Evolutionary conservation across 768 basidiomycete species (phyloP).

Genomic region (Tephrocybe sp.): DNA sequence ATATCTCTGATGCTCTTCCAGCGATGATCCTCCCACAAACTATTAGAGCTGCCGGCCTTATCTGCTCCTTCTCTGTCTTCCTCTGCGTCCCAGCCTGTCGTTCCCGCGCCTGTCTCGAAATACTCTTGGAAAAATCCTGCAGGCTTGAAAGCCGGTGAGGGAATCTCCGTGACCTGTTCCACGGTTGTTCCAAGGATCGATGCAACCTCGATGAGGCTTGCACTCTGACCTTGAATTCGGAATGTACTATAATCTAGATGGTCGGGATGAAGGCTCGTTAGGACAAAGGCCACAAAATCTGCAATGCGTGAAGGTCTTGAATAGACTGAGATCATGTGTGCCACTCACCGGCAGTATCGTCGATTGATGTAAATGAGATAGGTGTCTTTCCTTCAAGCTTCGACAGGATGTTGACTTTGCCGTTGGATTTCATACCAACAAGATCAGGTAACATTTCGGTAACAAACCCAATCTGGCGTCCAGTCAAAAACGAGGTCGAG

Average conservation of each 20-base stretch:
- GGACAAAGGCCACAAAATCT: slow-evolving; percentile 12
- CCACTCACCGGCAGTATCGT: slow-evolving; percentile 8
- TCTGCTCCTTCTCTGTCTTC: slow-evolving; percentile 7
- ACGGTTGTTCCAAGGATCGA: slow-evolving; percentile 14
- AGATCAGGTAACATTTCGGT: slow-evolving; percentile 12
- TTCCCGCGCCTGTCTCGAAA: slow-evolving; percentile 5
- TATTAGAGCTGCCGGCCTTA: slow-evolving; percentile 11
- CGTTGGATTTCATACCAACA: slow-evolving; percentile 5
- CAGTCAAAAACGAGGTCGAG: background rate
- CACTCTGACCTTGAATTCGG: slow-evolving; percentile 34
- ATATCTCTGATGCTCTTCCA: slow-evolving; percentile 11
- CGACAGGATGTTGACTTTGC: slow-evolving; percentile 10
- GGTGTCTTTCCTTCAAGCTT: slow-evolving; percentile 3
- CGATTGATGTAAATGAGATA: slow-evolving; percentile 11
- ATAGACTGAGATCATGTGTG: background rate
- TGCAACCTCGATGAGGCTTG: slow-evolving; percentile 23
- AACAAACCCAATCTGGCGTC: slow-evolving; percentile 1
- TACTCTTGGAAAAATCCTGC: slow-evolving; percentile 9
- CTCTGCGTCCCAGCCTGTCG: slow-evolving; percentile 4
- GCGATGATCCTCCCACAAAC: slow-evolving; percentile 6
- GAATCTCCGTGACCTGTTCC: slow-evolving; percentile 9
- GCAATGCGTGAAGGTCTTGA: background rate
- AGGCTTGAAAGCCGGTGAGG: slow-evolving; percentile 4
- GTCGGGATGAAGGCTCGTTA: slow-evolving; percentile 23
- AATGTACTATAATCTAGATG: slow-evolving; percentile 28